Percentiles rank a stretch among this genome's conserved stretches.
Evolutionary conservation across 345 rosid species (phyloP).

Genomic region (Eucalyptus melliodora): DNA sequence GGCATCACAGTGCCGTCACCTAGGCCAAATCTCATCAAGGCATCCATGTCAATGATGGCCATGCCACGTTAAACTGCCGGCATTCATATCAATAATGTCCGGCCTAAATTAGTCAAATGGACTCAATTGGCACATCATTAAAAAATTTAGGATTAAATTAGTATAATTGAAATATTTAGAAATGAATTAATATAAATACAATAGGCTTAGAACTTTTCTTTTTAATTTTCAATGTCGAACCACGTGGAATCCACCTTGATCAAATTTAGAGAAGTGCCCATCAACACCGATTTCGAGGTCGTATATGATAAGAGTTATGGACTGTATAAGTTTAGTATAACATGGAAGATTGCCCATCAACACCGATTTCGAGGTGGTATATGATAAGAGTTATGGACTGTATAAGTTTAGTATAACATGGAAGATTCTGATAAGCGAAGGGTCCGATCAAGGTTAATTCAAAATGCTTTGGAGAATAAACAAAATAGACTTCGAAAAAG

Average conservation of each 20-base stretch:
- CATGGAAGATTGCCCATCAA: background rate
- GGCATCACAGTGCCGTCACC: background rate
- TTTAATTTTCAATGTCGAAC: background rate
- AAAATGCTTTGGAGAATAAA: background rate
- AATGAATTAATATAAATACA: too few relatives aligned
- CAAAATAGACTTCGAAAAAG: background rate
- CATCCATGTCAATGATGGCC: background rate
- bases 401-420: background rate
- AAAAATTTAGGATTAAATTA: too few relatives aligned
- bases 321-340: background rate
- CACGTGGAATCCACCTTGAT: background rate
- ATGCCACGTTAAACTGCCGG: fast-evolving
- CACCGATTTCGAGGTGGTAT: background rate
- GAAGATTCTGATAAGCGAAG: background rate
- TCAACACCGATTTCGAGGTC: background rate
- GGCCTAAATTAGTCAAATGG: background rate
- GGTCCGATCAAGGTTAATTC: background rate
- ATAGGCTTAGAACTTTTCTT: too few relatives aligned
- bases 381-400: background rate
- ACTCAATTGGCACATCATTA: background rate
- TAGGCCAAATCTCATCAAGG: background rate
- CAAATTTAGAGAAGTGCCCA: background rate
- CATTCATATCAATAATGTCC: too few relatives aligned
- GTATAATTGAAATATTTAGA: too few relatives aligned
- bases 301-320: background rate